These are phyloP conservation scores for Penicillium cosmopolitanum DNA, from an alignment of 495 filamentous ascomycete genomes.

Conservation along the genomic window DNA sequence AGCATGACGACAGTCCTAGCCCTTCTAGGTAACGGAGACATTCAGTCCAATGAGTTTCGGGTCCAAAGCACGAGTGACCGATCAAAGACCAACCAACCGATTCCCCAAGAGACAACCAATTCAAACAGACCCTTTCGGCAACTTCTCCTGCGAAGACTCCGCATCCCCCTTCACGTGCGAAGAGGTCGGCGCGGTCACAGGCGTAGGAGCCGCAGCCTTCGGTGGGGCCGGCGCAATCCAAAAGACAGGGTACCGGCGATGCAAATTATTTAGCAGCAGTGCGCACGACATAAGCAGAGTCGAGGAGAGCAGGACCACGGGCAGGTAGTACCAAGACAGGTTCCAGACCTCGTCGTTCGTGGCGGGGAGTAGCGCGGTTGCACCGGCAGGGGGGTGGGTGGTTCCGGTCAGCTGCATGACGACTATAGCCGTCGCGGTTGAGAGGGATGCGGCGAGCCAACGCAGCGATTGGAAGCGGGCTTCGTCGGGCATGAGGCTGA, in stretches of 20 bases:
- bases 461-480: conserved; percentile 53
- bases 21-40: not conserved
- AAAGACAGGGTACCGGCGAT: conserved; percentile 70
- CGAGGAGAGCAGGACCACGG: conserved; percentile 65
- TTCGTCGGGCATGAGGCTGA: conserved; percentile 54
- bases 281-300: conserved; percentile 63
- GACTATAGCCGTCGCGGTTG: conserved; percentile 64
- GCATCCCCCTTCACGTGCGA: conserved; percentile 3
- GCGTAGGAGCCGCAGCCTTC: not conserved
- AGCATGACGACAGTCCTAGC: not conserved
- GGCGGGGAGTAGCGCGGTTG: conserved; percentile 76
- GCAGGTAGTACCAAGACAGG: conserved; percentile 72
- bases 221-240: conserved; percentile 52
- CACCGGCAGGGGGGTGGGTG: conserved; percentile 81
- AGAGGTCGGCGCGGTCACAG: conserved; percentile 2
- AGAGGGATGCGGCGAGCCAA: conserved; percentile 70
- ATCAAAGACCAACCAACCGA: not conserved
- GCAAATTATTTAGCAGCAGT: conserved; percentile 72
- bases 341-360: conserved; percentile 54
- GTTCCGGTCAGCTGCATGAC: conserved; percentile 77
- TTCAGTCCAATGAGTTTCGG: not conserved
- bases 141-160: conserved; percentile 9
- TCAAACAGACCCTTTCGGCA: conserved; percentile 22
- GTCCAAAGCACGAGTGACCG: not conserved
- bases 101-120: not conserved